A percentile compares a stretch with the other conserved stretches of the same genome.
These are phyloP conservation scores for Wickerhamiella alocasiicola DNA, from an alignment of 805 yeast genomes.

Conservation along the genomic window DNA sequence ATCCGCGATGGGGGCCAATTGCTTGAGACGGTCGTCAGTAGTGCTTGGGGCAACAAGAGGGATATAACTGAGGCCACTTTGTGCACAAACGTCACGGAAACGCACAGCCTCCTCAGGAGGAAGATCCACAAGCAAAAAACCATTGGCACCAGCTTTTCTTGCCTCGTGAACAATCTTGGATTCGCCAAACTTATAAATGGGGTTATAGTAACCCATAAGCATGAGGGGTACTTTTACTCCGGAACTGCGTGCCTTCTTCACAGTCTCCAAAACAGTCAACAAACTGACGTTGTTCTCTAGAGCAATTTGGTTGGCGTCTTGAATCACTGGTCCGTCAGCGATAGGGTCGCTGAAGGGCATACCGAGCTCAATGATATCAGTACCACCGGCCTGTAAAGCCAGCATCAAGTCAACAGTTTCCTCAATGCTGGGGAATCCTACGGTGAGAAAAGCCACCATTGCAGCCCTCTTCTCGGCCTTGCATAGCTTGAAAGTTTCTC, in stretches of 20 bases:
- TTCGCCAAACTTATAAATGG: slow-evolving; percentile 82
- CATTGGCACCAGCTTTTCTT: slow-evolving; percentile 85
- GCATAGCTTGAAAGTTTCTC: slow-evolving; percentile 49
- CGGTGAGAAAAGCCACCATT: slow-evolving; percentile 83
- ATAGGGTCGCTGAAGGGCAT: slow-evolving; percentile 96
- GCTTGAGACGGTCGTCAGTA: slow-evolving; percentile 71
- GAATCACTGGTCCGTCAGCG: slow-evolving; percentile 98
- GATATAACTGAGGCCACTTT: slow-evolving; percentile 63
- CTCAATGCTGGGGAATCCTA: slow-evolving; percentile 80
- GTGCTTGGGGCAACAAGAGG: slow-evolving; percentile 97
- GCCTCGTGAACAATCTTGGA: slow-evolving; percentile 65
- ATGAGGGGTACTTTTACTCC: slow-evolving; percentile 86
- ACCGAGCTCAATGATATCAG: slow-evolving; percentile 88
- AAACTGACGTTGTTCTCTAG: slow-evolving; percentile 73
- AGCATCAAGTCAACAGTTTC: slow-evolving; percentile 78
- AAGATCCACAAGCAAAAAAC: slow-evolving; percentile 84
- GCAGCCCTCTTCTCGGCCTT: slow-evolving; percentile 66
- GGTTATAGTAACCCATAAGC: slow-evolving; percentile 97
- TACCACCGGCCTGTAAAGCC: slow-evolving; percentile 91
- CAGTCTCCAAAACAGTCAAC: slow-evolving; percentile 53
- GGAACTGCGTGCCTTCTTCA: slow-evolving; percentile 57
- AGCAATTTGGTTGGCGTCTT: slow-evolving; percentile 67
- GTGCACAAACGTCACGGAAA: slow-evolving; percentile 60
- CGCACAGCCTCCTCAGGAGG: slow-evolving; percentile 97
- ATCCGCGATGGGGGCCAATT: slow-evolving; percentile 77